Conservation (phyloP, 169 alveolate species). For the Cryptosporidium muris region DNA sequence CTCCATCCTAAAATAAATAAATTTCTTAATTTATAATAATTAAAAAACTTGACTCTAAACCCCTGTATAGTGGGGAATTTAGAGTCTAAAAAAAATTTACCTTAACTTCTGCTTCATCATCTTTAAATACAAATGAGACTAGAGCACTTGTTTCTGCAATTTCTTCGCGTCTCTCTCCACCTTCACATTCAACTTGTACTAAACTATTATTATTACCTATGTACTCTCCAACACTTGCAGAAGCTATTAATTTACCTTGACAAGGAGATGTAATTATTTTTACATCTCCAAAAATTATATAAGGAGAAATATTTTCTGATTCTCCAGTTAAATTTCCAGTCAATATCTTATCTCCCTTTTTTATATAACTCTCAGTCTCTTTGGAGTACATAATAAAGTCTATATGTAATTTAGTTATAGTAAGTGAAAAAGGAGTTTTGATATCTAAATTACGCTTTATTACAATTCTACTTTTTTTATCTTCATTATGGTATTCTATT, state of each 20-base stretch:
- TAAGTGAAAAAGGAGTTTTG: no score
- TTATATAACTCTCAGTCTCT: conserved; percentile 4
- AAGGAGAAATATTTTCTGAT: conserved; percentile 32
- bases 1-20: conserved; percentile 22
- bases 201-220: conserved; percentile 6
- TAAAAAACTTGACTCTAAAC: not conserved
- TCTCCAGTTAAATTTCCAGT: conserved; percentile 23
- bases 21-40: not conserved
- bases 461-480: no score
- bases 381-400: no score
- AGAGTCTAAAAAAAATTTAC: conserved; percentile 1
- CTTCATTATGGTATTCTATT: no score
- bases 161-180: not conserved
- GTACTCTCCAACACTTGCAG: conserved; percentile 10
- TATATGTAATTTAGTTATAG: no score
- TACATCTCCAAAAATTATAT: conserved; percentile 23
- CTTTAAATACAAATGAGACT: conserved; percentile 26
- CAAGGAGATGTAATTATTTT: conserved; percentile 52
- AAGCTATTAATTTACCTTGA: conserved; percentile 1
- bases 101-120: conserved; percentile 24
- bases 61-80: not conserved
- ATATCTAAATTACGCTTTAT: no score
- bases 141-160: conserved; percentile 23
- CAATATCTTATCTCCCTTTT: conserved; percentile 22
- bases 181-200: conserved; percentile 18